phyloP scores from a whole-genome alignment of 1,139 yeast species.

The Kluyveromyces sp. region DNA sequence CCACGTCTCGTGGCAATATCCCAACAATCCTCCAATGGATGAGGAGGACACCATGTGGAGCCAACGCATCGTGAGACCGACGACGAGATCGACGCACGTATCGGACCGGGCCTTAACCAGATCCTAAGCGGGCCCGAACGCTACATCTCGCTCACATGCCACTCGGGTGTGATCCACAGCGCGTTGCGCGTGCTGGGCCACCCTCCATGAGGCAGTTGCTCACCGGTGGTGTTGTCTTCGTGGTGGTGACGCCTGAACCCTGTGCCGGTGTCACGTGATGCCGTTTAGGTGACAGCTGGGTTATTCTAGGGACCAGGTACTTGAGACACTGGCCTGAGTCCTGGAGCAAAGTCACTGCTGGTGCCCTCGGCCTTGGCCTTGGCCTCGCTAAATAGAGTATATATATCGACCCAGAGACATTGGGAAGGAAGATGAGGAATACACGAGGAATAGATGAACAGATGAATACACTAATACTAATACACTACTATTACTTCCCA shows the following conservation, averaged over 20 bases:
- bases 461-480: no score
- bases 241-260: constrained; percentile 37
- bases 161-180: constrained; percentile 53
- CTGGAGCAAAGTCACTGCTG: no score
- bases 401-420: no score
- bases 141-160: constrained; percentile 46
- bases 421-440: no score
- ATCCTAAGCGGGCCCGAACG: constrained; percentile 28
- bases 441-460: no score
- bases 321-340: no score
- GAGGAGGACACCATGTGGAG: constrained; percentile 42
- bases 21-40: constrained; percentile 38
- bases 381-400: no score
- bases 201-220: constrained; percentile 42
- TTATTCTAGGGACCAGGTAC: no score
- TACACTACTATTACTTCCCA: no score
- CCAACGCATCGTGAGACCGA: constrained; percentile 39
- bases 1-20: constrained; percentile 29
- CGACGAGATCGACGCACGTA: constrained; percentile 43
- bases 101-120: constrained; percentile 34
- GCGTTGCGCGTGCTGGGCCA: constrained; percentile 46
- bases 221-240: constrained; percentile 57
- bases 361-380: no score
- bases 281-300: background rate
- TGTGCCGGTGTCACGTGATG: constrained; percentile 6